phyloP scores from a whole-genome alignment of 2,329 filamentous ascomycete species.

The Ophiostoma australiae region DNA sequence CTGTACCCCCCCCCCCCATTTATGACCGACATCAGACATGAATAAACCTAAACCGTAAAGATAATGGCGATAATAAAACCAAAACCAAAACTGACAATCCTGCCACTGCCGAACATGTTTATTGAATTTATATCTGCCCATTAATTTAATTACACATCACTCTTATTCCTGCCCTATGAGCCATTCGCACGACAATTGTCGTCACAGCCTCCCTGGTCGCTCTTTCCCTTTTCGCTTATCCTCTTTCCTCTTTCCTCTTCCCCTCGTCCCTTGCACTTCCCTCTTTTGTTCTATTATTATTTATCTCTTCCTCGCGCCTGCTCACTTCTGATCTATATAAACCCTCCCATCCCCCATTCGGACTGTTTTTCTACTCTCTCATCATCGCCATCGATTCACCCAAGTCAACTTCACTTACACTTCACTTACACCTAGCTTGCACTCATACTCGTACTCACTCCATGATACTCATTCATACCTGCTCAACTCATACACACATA shows the following conservation, averaged over 20 bases:
- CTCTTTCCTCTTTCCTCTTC: not conserved
- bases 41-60: not conserved
- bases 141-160: not conserved
- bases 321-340: not conserved
- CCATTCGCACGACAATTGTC: slow-evolving; percentile 7
- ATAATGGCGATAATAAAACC: not conserved
- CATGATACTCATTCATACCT: not conserved
- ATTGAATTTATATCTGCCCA: not conserved
- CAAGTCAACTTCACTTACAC: not conserved
- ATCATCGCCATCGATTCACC: not conserved
- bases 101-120: not conserved
- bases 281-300: not conserved
- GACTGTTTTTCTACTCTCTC: not conserved
- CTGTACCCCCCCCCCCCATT: not conserved
- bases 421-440: not conserved
- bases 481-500: not conserved
- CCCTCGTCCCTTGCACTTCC: not conserved
- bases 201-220: slow-evolving; percentile 13
- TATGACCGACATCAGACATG: not conserved
- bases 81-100: not conserved
- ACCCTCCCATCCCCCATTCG: not conserved
- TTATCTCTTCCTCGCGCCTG: not conserved
- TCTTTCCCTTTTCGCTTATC: not conserved
- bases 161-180: slow-evolving; percentile 15
- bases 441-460: not conserved